Evolutionary conservation across 2,329 filamentous ascomycete genomes (phyloP).

Genomic region (Cladosporium velox): DNA sequence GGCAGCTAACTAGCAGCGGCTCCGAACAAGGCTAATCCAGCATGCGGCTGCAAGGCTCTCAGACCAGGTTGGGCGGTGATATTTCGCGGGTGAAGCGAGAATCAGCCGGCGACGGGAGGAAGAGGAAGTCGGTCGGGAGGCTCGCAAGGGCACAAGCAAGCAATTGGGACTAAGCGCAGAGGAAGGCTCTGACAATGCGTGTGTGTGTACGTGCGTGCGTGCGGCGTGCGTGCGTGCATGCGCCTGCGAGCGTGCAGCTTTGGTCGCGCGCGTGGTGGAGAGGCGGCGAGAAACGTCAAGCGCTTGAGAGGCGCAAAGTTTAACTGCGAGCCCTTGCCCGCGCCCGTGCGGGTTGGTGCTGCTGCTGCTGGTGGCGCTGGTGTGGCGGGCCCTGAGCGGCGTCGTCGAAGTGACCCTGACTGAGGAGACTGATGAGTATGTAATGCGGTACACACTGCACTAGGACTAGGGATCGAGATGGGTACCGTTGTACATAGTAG

Average conservation of each 20-base stretch:
- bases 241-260: conserved; percentile 10
- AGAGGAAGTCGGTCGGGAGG: conserved; percentile 13
- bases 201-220: background rate
- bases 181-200: background rate
- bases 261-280: background rate
- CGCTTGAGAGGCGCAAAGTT: conserved; percentile 7
- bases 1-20: conserved; percentile 20
- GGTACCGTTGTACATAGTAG: background rate
- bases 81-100: conserved; percentile 20
- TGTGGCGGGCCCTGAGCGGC: background rate
- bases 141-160: background rate
- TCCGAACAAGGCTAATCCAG: conserved; percentile 19
- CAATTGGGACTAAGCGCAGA: background rate
- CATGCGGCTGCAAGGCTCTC: conserved; percentile 21
- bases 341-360: background rate
- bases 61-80: conserved; percentile 21
- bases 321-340: conserved; percentile 3
- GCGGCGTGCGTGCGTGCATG: conserved; percentile 10
- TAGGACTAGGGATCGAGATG: background rate
- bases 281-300: conserved; percentile 9
- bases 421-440: background rate
- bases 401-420: background rate
- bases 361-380: background rate
- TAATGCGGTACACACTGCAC: background rate
- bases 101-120: conserved; percentile 19